Base-by-base conservation (phyloP, 495 filamentous ascomycete species). In the Annulohypoxylon moriforme region DNA sequence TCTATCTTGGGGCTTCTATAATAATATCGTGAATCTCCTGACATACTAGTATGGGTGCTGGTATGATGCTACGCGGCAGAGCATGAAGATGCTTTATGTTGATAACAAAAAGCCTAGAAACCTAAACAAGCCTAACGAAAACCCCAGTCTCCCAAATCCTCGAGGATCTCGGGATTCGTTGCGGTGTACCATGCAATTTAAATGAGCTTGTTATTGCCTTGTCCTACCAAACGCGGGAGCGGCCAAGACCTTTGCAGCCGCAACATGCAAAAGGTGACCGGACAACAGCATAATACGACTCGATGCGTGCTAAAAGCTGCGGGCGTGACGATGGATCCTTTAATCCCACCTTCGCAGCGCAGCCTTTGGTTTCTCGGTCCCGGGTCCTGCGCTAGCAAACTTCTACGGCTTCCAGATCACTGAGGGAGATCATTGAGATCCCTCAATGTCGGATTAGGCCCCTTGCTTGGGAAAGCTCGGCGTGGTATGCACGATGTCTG, bases 81-180 rank as follows among this genome's bases (percentile, higher is more conserved):
- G 20, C 47, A 25, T 52, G 22, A 44, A 24, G 42, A 44, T 20
- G 10, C 22, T 31, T 27, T 40, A 40, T 52, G 14, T 31, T 27
- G 50, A 38, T 50, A 52, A 55, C 7, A 38, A 57, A 52, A n/a
- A 29, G 24, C 42, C 38, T 9, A 22, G 49, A 38, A 56, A 36
- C 3, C 33, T 16, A 52, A 61, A 46, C 61, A 66, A 57, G 24
- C 61, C 27, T 58, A 38, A 61, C 53, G 60, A 49, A 40, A 62
- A 65, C 52, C 57, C 71, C 47, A 63, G 56, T n/a, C 47, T 6
- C 49, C 47, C 38, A 44, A 52, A 52, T 73, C 71, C 71, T 73
- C 57, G 65, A 69, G 71, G 71, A 73, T 73, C 61, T 69, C 71
- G 71, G 71, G 57, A 73, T 73, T 64, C 56, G 65, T 66, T 61